Conservation (phyloP, 345 rosid species). For the Bruguiera gymnorhiza region DNA sequence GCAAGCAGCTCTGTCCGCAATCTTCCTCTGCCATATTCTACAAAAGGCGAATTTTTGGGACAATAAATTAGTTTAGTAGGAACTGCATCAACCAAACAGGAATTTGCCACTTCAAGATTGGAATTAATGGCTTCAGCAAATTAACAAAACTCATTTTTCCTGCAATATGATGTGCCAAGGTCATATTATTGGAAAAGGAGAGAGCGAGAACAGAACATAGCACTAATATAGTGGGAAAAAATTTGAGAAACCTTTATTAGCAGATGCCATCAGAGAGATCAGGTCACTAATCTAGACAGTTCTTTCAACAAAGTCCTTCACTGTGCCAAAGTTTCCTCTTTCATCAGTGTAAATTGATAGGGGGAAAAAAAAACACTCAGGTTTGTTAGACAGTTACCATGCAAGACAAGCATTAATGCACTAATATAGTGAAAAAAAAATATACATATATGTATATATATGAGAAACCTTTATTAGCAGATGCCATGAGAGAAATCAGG, state of each 20-base stretch:
- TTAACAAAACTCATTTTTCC: slow-evolving; percentile 95
- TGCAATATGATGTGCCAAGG: slow-evolving; percentile 26
- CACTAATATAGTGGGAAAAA: too few species aligned
- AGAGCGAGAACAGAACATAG: not conserved
- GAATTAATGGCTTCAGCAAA: slow-evolving; percentile 62
- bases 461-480: slow-evolving; percentile 69
- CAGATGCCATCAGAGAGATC: slow-evolving; percentile 81
- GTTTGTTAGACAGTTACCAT: not conserved
- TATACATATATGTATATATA: not conserved
- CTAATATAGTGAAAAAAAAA: too few species aligned
- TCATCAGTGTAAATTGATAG: slow-evolving; percentile 67
- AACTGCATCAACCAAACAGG: not conserved
- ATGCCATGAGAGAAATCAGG: slow-evolving; percentile 71
- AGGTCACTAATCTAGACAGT: slow-evolving; percentile 85
- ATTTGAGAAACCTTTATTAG: slow-evolving; percentile 57
- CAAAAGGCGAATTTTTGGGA: too few species aligned
- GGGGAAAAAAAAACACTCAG: slow-evolving; percentile 13
- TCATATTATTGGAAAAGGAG: slow-evolving; percentile 12
- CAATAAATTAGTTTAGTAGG: too few species aligned
- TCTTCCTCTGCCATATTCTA: slow-evolving; percentile 83
- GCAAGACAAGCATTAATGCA: not conserved
- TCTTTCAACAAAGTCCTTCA: slow-evolving; percentile 83
- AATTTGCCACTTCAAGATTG: slow-evolving; percentile 44
- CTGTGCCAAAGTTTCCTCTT: slow-evolving; percentile 67
- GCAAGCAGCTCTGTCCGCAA: slow-evolving; percentile 68